These are phyloP conservation scores for Alnus glutinosa DNA, from an alignment of 306 rosid genomes.

Conservation along the genomic window DNA sequence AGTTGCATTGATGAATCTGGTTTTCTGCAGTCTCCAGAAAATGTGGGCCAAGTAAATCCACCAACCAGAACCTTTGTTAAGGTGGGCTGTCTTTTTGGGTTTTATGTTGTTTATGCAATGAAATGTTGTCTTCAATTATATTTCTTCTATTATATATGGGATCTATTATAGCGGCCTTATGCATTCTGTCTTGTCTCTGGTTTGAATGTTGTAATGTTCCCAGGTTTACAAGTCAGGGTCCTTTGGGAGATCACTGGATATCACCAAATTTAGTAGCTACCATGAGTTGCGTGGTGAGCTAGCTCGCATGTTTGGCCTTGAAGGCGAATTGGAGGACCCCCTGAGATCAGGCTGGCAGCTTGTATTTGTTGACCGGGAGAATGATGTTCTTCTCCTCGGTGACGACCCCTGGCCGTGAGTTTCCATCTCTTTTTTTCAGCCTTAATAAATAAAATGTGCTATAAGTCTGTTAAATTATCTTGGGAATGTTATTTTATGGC, in stretches of 20 bases:
- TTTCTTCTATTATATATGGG: background rate
- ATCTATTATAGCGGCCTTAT: background rate
- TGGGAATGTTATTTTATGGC: background rate
- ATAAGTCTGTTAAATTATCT: background rate
- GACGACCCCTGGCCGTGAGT: slow-evolving; percentile 74
- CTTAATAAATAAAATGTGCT: no score
- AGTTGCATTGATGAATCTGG: slow-evolving; percentile 69
- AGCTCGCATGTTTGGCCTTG: slow-evolving; percentile 84
- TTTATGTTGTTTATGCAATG: background rate
- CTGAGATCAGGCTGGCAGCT: slow-evolving; percentile 99
- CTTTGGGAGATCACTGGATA: slow-evolving; percentile 61
- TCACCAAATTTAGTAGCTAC: slow-evolving; percentile 81
- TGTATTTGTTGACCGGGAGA: slow-evolving; percentile 96
- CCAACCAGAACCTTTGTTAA: slow-evolving; percentile 77
- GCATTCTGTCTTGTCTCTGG: background rate
- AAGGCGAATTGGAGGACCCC: slow-evolving; percentile 88
- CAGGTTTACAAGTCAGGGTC: slow-evolving; percentile 67
- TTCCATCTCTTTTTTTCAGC: background rate
- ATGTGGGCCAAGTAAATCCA: slow-evolving; percentile 62
- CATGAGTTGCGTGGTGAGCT: slow-evolving; percentile 83
- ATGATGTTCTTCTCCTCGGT: slow-evolving; percentile 89
- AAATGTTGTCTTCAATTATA: background rate
- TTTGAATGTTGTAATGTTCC: background rate
- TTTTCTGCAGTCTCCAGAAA: slow-evolving; percentile 65
- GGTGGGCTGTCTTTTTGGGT: slow-evolving; percentile 45